Evolutionary conservation across 805 yeast genomes (phyloP).

Genomic region (Ogataea dorogensis): DNA sequence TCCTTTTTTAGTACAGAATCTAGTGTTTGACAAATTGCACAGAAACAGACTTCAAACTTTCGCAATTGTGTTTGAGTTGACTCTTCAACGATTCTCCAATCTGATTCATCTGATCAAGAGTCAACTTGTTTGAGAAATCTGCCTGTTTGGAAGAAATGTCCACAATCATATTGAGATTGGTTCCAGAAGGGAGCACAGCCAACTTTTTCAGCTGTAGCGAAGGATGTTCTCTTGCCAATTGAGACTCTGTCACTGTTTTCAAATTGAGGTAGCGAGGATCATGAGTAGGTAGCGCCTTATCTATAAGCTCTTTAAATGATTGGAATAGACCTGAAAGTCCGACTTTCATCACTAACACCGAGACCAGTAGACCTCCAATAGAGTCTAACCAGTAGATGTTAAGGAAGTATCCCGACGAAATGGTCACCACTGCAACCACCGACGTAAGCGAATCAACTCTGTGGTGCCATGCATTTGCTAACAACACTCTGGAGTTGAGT

Average conservation of each 20-base stretch:
- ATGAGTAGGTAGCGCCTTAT: conserved; percentile 55
- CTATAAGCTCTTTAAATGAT: conserved; percentile 76
- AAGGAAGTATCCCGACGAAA: conserved; percentile 78
- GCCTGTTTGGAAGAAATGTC: conserved; percentile 33
- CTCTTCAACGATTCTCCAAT: conserved; percentile 27
- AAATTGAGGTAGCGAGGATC: conserved; percentile 49
- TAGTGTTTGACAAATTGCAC: conserved; percentile 30
- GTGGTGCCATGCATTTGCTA: conserved; percentile 99
- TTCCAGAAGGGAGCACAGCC: conserved; percentile 52
- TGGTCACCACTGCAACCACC: conserved; percentile 83
- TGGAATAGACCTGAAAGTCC: conserved; percentile 72
- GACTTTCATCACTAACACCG: conserved; percentile 76
- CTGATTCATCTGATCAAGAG: conserved; percentile 34
- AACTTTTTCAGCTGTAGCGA: conserved; percentile 38
- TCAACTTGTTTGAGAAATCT: conserved; percentile 29
- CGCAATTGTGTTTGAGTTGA: conserved; percentile 35
- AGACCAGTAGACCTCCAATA: conserved; percentile 86
- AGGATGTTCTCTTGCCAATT: conserved; percentile 33
- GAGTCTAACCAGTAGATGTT: conserved; percentile 86
- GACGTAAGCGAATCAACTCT: conserved; percentile 93
- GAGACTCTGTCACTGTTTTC: conserved; percentile 35
- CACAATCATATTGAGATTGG: conserved; percentile 44
- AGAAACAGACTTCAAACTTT: conserved; percentile 34
- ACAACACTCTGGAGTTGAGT: conserved; percentile 81
- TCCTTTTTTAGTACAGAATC: conserved; percentile 8